Conservation (phyloP, 1,284 basidiomycete species). For the Trametes polyzona region DNA sequence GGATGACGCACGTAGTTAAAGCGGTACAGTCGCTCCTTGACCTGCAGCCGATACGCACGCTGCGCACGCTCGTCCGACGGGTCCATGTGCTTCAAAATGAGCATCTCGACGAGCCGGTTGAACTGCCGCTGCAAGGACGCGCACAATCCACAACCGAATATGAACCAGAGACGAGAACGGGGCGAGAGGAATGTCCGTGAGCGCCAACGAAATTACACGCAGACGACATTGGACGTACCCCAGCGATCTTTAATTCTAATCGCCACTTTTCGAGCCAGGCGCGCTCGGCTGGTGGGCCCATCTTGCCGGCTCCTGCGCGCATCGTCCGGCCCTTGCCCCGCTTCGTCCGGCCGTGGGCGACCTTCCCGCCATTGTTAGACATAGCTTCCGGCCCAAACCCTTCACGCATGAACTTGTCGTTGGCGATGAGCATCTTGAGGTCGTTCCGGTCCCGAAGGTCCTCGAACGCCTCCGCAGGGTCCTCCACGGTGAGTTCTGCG, state of each 20-base stretch:
- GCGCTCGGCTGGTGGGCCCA: conserved; percentile 78
- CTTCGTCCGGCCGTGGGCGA: conserved; percentile 54
- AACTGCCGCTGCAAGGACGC: conserved; percentile 79
- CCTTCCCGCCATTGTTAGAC: conserved; percentile 50
- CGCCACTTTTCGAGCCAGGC: conserved; percentile 84
- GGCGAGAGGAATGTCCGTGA: conserved; percentile 1
- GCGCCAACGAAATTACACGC: background rate
- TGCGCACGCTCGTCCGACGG: conserved; percentile 57
- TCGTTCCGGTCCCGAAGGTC: conserved; percentile 94
- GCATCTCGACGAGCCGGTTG: conserved; percentile 90
- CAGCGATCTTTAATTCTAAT: conserved; percentile 86
- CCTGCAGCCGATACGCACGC: conserved; percentile 78
- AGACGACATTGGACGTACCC: conserved; percentile 50
- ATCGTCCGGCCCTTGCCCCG: conserved; percentile 48
- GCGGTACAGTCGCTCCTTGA: conserved; percentile 92
- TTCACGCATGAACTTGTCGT: conserved; percentile 69
- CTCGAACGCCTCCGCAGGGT: conserved; percentile 96
- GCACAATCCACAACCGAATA: conserved; percentile 12
- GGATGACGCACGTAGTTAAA: conserved; percentile 85
- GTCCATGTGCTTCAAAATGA: conserved; percentile 78
- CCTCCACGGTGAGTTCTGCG: conserved; percentile 94
- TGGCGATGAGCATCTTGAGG: conserved; percentile 75
- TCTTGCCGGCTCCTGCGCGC: conserved; percentile 67
- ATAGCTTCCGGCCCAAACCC: conserved; percentile 53
- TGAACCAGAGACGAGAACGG: background rate